A percentile compares a stretch with the other conserved stretches of the same genome.
These are phyloP conservation scores for Lentinula novae-zelandiae DNA, from an alignment of 1,284 basidiomycete species.

Conservation along the genomic window DNA sequence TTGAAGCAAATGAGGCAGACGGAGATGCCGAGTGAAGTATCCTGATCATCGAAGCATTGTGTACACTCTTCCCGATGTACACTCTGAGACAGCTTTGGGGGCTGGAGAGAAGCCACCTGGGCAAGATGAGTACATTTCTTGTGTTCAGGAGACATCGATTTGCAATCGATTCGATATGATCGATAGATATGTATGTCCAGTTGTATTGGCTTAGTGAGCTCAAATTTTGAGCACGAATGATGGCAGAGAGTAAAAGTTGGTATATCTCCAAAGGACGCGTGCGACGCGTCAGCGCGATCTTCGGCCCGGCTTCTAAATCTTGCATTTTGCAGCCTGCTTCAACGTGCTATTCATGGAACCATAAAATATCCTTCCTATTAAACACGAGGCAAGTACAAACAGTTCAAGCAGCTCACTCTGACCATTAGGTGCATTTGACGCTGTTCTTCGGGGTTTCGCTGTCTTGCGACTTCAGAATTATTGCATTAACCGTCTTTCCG, in stretches of 20 bases:
- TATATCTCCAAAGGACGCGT: neutral
- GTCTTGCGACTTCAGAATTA: too few species aligned
- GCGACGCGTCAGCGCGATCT: neutral
- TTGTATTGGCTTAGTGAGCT: neutral
- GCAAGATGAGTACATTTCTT: slow-evolving; percentile 29
- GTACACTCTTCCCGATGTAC: slow-evolving; percentile 91
- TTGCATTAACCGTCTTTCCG: too few species aligned
- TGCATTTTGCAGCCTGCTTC: neutral
- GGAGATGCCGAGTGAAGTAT: slow-evolving; percentile 74
- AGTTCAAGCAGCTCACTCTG: neutral
- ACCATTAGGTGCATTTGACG: too few species aligned
- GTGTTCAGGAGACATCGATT: neutral
- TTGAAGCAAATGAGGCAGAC: slow-evolving; percentile 95
- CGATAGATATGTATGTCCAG: neutral
- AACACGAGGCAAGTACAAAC: neutral
- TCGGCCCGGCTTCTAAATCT: too few species aligned
- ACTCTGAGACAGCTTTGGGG: slow-evolving; percentile 37
- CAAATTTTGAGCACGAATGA: neutral
- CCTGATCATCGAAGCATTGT: slow-evolving; percentile 95
- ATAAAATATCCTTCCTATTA: neutral
- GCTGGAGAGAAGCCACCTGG: slow-evolving; percentile 34
- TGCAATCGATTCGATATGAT: neutral
- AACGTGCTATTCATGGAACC: neutral
- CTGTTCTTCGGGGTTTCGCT: too few species aligned
- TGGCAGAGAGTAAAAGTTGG: neutral